Evolutionary conservation across 1,284 basidiomycete genomes (phyloP), one percentile per base, ranked within the genome.

Genomic region (Schizopora paradoxa): DNA sequence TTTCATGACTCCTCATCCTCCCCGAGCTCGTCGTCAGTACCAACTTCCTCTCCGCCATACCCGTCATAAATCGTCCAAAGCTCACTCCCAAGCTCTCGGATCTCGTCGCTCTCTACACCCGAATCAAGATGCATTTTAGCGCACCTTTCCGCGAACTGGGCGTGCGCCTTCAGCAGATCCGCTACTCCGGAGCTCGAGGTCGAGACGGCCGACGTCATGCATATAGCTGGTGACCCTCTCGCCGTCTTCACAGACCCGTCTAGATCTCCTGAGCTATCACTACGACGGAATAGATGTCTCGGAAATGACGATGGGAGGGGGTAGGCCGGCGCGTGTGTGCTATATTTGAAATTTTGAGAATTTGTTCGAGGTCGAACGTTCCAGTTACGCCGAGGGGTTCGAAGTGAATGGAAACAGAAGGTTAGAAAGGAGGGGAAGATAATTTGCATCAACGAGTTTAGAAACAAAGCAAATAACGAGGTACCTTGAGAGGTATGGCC

Each of bases 251-350:
- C n/a, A n/a, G n/a, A n/a, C n/a, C n/a, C n/a, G n/a, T n/a, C n/a
- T n/a, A n/a, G n/a, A n/a, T n/a, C n/a, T n/a, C n/a, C n/a, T n/a
- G n/a, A n/a, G n/a, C n/a, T n/a, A n/a, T n/a, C n/a, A n/a, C n/a
- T n/a, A n/a, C n/a, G 47, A 13, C 19, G 49, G 55, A 70, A 65
- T 44, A 73, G 66, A 7, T 60, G 49, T n/a, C n/a, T n/a, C 16
- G 72, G 74, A 54, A 76, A 76, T 8, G 77, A 76, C 35, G 66
- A 68, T 6, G 73, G 69, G 18, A 78, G 59, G 10, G 77, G 77
- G 55, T 72, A 78, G 16, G 66, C 57, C 28, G 62, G 57, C 11
- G 66, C 58, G 57, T 74, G 70, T 21, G 65, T 59, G 32, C 73
- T 77, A 19, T 37, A 34, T 3, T 39, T 43, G 23, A 18, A 16